Evolutionary conservation across 345 rosid genomes (phyloP), one percentile per base, ranked within the genome.

Genomic region (Arabidopsis arenosa): DNA sequence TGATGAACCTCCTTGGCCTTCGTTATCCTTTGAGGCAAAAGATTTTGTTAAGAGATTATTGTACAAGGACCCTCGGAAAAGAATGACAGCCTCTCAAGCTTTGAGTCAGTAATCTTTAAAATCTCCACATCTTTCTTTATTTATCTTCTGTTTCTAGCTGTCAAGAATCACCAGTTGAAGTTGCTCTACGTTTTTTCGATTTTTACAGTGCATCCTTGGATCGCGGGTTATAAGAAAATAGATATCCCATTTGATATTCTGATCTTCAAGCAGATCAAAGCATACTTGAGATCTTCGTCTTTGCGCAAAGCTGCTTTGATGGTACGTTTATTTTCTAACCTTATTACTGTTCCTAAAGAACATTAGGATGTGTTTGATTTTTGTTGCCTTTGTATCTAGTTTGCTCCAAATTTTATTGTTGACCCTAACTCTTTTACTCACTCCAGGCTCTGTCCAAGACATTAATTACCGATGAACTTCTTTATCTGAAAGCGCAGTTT

Each of bases 11-110:
- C 93, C 99, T 51, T 95, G 99, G 99, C 90, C 97, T 71, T 84
- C 90, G 35, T 40, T 93, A 72, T 92, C 99, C 75, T 78, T 83
- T 5, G 96, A 90, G 69, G 97, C 96, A 15, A 93, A 83, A 79
- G 98, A 93, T 80, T 95, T 95, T 78, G 97, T 93, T 36, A 93
- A 85, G 77, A 83, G 89, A 49, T 58, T 95, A 37, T 63, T 95
- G 60, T 87, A 86, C 77, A 95, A 95, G 73, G 99, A 95, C 68
- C 94, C 98, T 9, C 75, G 98, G 49, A 95, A 85, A 80, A 80
- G 99, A 78, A 88, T 90, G 92, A 85, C 97, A 52, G 97, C 99
- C 49, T 92, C 93, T 78, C 98, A 95, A 83, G 99, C 98, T 67
- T 75, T 95, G 63, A 73, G 99, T 95, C 60, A 83, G 97, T 83